These are phyloP conservation scores for Pythium sukuiense DNA, from an alignment of 352 stramenopile genomes.

Conservation along the genomic window DNA sequence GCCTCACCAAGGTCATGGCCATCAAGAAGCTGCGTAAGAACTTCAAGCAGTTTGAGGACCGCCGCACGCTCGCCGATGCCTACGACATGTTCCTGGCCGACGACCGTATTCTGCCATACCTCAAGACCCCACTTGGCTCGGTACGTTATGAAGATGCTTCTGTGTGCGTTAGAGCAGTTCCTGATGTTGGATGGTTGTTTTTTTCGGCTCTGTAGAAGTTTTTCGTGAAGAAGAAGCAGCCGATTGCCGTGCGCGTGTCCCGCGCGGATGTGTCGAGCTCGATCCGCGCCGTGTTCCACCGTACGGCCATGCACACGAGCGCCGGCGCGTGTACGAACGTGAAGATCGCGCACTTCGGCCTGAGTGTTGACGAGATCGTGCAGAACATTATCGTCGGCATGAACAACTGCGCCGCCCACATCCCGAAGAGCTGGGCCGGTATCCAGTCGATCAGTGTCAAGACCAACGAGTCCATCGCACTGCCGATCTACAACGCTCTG, in stretches of 20 bases:
- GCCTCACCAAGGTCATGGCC: conserved; percentile 72
- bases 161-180: no score
- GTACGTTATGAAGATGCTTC: no score
- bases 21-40: conserved; percentile 85
- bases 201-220: conserved; percentile 40
- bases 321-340: conserved; percentile 89
- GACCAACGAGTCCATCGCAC: conserved; percentile 80
- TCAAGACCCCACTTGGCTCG: conserved; percentile 64
- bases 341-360: conserved; percentile 72
- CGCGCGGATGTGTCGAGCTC: conserved; percentile 51
- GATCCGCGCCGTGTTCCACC: conserved; percentile 46
- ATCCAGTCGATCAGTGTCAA: conserved; percentile 93
- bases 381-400: conserved; percentile 76
- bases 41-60: conserved; percentile 76
- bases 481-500: conserved; percentile 91
- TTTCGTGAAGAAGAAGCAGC: conserved; percentile 82
- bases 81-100: conserved; percentile 81
- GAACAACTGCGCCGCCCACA: conserved; percentile 70
- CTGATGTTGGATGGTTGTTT: no score
- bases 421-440: conserved; percentile 90
- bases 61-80: conserved; percentile 61
- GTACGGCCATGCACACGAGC: conserved; percentile 86
- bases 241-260: conserved; percentile 71
- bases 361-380: conserved; percentile 64
- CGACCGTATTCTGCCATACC: conserved; percentile 73